Evolutionary conservation across 2,329 filamentous ascomycete genomes (phyloP).

Genomic region (Penicillium sp.): DNA sequence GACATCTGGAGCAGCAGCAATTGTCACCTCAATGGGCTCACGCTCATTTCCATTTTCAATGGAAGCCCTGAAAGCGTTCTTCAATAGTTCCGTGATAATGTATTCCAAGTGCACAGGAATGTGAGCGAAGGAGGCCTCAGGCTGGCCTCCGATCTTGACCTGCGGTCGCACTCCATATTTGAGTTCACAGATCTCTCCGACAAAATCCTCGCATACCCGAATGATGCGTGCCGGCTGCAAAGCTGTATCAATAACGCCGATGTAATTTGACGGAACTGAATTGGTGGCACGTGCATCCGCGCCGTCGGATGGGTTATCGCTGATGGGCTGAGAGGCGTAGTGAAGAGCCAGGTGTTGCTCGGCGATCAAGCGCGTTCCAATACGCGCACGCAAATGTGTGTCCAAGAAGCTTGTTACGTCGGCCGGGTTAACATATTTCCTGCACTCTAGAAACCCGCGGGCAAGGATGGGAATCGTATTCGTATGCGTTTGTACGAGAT

Average conservation of each 20-base stretch:
- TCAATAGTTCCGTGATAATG: conserved; percentile 91
- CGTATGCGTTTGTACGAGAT: conserved; percentile 89
- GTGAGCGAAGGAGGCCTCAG: conserved; percentile 84
- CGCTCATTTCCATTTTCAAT: conserved; percentile 76
- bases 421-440: conserved; percentile 75
- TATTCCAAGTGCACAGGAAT: conserved; percentile 96
- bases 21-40: conserved; percentile 86
- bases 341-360: conserved; percentile 96
- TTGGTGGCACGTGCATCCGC: conserved; percentile 19
- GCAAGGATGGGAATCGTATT: conserved; percentile 94
- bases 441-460: conserved; percentile 85
- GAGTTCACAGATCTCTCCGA: conserved; percentile 93
- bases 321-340: conserved; percentile 67
- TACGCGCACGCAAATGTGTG: conserved; percentile 86
- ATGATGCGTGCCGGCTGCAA: conserved; percentile 78
- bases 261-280: conserved; percentile 58
- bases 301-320: conserved; percentile 48
- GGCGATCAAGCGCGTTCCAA: conserved; percentile 88
- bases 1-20: conserved; percentile 65
- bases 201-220: conserved; percentile 79
- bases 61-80: conserved; percentile 93
- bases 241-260: conserved; percentile 91
- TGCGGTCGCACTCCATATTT: conserved; percentile 86
- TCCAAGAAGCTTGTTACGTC: conserved; percentile 92
- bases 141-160: conserved; percentile 77